Evolutionary conservation across 148 eudicot species (phyloP).

Genomic region (Rhododendron griersonianum): DNA sequence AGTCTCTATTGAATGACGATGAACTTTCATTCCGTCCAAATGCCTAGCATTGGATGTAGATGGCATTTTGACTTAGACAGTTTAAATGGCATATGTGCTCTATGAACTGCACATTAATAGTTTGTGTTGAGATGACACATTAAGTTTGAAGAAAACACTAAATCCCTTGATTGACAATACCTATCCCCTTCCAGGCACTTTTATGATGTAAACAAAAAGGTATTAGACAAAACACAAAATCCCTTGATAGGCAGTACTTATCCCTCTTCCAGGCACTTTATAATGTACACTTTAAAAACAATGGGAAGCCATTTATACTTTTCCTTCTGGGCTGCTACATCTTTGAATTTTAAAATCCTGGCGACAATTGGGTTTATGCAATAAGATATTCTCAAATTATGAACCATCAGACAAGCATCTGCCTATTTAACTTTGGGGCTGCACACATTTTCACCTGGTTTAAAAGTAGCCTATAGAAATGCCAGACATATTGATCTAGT

Average conservation of each 20-base stretch:
- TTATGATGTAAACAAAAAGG: neutral
- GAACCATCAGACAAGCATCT: neutral
- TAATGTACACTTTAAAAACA: neutral
- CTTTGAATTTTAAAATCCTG: neutral
- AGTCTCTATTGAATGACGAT: neutral
- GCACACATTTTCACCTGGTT: neutral
- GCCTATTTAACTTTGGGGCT: neutral
- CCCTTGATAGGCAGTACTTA: neutral
- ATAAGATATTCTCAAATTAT: neutral
- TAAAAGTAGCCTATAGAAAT: neutral
- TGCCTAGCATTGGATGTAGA: neutral
- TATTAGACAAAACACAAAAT: neutral
- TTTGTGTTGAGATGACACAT: neutral
- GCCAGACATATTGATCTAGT: neutral
- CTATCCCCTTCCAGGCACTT: neutral
- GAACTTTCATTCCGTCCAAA: neutral
- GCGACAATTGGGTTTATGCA: neutral
- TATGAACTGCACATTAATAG: neutral
- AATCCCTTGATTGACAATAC: neutral
- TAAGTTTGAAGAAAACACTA: neutral
- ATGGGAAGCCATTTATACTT: neutral
- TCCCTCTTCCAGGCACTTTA: neutral
- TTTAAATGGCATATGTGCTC: neutral
- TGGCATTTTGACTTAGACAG: neutral
- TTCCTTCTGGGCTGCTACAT: neutral